Evolutionary conservation across 768 basidiomycete species (phyloP), one percentile per base, ranked within the genome.

Genomic region (Lactifluus rugatus): DNA sequence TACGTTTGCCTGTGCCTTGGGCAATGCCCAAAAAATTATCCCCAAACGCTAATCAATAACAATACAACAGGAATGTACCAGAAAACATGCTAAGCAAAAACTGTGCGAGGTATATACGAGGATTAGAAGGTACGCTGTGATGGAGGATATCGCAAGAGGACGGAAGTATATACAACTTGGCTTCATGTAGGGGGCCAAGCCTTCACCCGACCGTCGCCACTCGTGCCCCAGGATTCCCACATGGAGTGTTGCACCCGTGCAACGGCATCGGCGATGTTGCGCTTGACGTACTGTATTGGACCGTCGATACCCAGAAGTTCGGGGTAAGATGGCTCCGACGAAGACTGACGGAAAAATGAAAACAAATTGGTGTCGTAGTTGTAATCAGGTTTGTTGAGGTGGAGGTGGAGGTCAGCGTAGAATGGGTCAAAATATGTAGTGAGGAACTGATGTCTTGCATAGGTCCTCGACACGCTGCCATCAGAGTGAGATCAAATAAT

Each of bases 371-470:
- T 68, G 65, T 66, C 71, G 59, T 67, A 73, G 52, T 68, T 67
- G 58, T 72, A 70, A 69, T 77, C 72, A 32, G 75, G 76, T 63
- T 74, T 75, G 56, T 70, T 74, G 56, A 70, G 60, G 57, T 73
- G 69, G 45, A 83, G 70, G 67, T 86, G 78, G 53, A 88, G 76
- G 65, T 88, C 83, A 16, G 85, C 83, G 67, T 86, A 80, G 71
- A 87, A 81, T 56, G 88, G 84, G 67, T 91, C 87, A 65, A 85
- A 88, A 64, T 88, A 89, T 58, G 79, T 83, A 60, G 82, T 85
- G 64, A 88, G 74, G 70, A 87, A 89, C 31, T 81, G 72, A 23
- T 79, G 74, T 65, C 69, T 75, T 46, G 84, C 80, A 48, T 73
- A 76, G 31, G 69, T 68, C 48, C 71, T 64, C 58, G 77, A 75